Evolutionary conservation across 208 protist genomes (phyloP), one percentile per base, ranked within the genome.

Genomic region (Leishmania braziliensis): DNA sequence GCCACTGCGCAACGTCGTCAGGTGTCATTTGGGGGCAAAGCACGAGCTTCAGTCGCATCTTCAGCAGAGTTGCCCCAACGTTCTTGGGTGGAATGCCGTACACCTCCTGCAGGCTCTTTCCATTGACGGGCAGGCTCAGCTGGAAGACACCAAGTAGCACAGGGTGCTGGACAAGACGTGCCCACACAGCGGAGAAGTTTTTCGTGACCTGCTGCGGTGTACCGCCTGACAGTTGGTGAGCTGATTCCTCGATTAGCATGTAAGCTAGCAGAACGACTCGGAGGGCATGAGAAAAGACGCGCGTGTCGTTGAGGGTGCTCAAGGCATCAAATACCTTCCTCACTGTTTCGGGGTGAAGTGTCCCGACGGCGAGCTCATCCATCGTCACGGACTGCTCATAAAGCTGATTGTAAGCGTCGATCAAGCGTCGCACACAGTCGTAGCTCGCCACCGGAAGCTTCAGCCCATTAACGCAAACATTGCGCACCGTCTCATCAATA

Each of bases 391-490:
- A 60, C 20, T 89, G 73, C 4, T 29, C 33, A 9, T 62, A 50
- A n/a, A 97, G 86, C 0, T 77, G 71, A 68, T 89, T 93, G 85
- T 93, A 95, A 46, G 85, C 88, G 51, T 92, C 84, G n/a, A 95
- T 46, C 89, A 97, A 92, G 33, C 88, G 84, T 4, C 88, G 86
- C 39, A 95, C 79, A 16, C 78, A 89, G 74, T 95, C 88, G 80
- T 77, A 86, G 50, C 84, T 87, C 10, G 83, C 63, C 26, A 89
- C 76, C 23, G 94, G 87, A 36, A 97, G 83, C 84, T 95, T 97
- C n/a, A 97, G 86, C 14, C 92, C 89, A 76, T 95, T 91, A 23
- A 97, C 66, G 79, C 90, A 94, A 3, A 97, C 72, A 20, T 89
- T 90, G 48, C 90, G 91, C 53, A 95, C 78, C 36, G 86, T 87